Base-by-base conservation (phyloP, 768 basidiomycete genomes). In the Exsudoporus frostii region DNA sequence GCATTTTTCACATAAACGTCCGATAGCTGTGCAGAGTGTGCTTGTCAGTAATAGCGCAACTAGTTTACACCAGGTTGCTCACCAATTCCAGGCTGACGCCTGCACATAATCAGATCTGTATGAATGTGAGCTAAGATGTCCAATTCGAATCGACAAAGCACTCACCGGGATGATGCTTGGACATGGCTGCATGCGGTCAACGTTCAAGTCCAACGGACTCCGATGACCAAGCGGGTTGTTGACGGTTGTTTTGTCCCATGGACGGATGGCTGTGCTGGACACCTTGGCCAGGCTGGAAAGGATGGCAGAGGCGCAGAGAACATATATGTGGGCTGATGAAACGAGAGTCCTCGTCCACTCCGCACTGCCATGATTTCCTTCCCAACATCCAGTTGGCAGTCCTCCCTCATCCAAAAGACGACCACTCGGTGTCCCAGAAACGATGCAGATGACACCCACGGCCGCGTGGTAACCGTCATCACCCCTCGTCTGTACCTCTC, bases 11-110 rank as follows among this genome's bases (percentile, higher is more conserved):
- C 97, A 99, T 47, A 98, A 81, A 63, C 97, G 90, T 38, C 97
- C 97, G 63, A 98, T 97, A 43, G 97, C 97, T 97, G 61, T 17
- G 20, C 51, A 29, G 13, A 8, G 45, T 27, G 30, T 51, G 41
- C 38, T 37, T 29, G 46, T 65, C 19, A 58, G 56, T 10, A 54
- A 48, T 32, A 40, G 51, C 19, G 25, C 48, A 22, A 27, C 15
- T 33, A n/a, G 14, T 39, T 14, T 4, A 42, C 4, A 38, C 17
- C 19, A 30, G 7, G 29, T 10, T 49, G 72, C 85, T 60, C 61
- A 92, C 95, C 95, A 51, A 98, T 98, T 58, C 97, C 97, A 62
- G 97, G 89, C 72, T 98, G 95, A 53, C 93, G 87, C 71, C 96
- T 81, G 74, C 96, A 99, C 93, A 98, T 96, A 61, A 99, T 95